A percentile compares a stretch with the other conserved stretches of the same genome.
Conservation (phyloP, 2,329 filamentous ascomycete genomes). For the Aspergillus alliaceus region DNA sequence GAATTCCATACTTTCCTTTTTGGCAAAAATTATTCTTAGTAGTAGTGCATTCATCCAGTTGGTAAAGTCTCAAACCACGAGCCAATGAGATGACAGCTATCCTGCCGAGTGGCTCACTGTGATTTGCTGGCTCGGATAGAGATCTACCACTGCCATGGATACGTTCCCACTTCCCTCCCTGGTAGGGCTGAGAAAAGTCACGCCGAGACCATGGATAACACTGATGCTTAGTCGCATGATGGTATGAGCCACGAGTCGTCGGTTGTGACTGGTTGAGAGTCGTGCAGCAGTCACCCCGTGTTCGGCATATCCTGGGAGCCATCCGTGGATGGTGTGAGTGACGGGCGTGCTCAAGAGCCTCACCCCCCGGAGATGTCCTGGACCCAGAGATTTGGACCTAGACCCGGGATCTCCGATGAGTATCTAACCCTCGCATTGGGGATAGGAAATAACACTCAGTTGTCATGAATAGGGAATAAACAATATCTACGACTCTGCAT, state of each 20-base stretch:
- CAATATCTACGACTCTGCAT: background rate
- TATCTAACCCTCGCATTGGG: background rate
- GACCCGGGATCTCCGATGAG: background rate
- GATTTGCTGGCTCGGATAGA: background rate
- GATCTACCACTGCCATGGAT: background rate
- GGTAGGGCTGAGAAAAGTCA: slow-evolving; percentile 16
- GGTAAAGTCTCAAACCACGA: no score
- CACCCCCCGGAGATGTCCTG: background rate
- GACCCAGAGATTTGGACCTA: background rate
- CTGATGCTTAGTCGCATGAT: no score
- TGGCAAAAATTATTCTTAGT: background rate
- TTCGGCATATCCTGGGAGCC: background rate
- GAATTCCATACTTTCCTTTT: background rate
- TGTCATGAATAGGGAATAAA: background rate
- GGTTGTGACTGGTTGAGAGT: no score
- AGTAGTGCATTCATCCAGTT: background rate
- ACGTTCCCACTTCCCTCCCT: background rate
- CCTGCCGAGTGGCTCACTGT: background rate
- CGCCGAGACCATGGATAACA: background rate
- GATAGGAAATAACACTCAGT: background rate
- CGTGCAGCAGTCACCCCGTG: background rate
- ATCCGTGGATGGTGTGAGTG: background rate
- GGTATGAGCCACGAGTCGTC: background rate
- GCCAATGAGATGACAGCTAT: no score
- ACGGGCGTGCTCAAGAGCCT: background rate